Evolutionary conservation across 177 flowering plant genomes (phyloP), one percentile per base, ranked within the genome.

Genomic region (Telopea speciosissima): DNA sequence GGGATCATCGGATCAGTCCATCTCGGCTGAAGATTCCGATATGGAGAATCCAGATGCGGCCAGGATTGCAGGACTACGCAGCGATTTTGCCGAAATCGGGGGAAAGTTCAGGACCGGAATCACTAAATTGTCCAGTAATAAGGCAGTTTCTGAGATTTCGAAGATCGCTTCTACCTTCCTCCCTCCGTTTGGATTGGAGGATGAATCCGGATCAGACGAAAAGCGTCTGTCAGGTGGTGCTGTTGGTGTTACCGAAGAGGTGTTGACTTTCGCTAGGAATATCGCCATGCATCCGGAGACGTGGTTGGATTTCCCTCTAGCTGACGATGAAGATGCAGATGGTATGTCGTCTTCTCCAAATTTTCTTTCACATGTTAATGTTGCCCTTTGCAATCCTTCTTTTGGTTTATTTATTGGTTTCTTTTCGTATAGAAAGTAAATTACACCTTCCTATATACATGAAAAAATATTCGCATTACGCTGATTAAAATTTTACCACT

Each of bases 231-330:
- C 69, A 12, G 79, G 75, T 16, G 83, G 63, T 3, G 92, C 88
- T 12, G 81, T 85, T 59, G 97, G 96, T 61, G 74, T 93, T 54
- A 91, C 93, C 0, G 93, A 93, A 24, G 98, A 93, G 86, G 94
- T 85, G 22, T 74, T 95, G 84, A 77, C 92, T 4, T 95, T 95
- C 70, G 99, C 96, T 0, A 81, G 78, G 80, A 91, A 95, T 59
- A 95, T 93, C 3, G 84, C 93, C 19, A 88, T 86, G 91, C 98
- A 93, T 80, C 98, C 99, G 0, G 99, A 95, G 79, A 95, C 99
- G 3, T 95, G 99, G 99, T 72, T 95, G 81, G 98, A 95, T 83
- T 95, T 91, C 74, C 98, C 99, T 19, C 72, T 91, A 21, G 86
- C 81, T 3, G 92, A 89, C 19, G 97, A 92, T 31, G 97, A 95